Evolutionary conservation across 208 protist species (phyloP).

Genomic region (Leishmania aethiopica): DNA sequence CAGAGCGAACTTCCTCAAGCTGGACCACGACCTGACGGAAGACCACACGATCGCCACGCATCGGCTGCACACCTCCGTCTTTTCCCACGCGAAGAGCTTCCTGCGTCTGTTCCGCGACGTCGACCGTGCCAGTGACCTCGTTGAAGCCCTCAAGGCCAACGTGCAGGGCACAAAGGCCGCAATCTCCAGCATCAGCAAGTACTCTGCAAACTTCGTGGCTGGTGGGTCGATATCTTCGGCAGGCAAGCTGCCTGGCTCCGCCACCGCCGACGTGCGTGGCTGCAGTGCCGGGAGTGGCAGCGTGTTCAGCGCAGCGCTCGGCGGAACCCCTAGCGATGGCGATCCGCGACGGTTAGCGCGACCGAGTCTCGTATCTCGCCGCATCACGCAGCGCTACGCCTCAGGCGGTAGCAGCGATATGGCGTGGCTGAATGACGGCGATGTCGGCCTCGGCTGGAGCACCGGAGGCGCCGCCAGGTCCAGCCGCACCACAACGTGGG

Average conservation of each 20-base stretch:
- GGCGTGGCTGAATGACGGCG: conserved; percentile 1
- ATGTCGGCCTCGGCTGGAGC: background rate
- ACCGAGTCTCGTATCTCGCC: conserved; percentile 46
- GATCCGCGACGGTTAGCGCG: conserved; percentile 23
- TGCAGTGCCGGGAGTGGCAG: background rate
- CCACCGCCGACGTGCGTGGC: background rate
- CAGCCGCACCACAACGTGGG: conserved; percentile 18
- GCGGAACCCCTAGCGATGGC: conserved; percentile 17
- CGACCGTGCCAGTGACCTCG: conserved; percentile 62
- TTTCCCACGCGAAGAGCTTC: conserved; percentile 77
- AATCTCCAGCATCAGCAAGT: conserved; percentile 82
- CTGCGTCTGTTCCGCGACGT: conserved; percentile 85
- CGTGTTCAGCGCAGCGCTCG: conserved; percentile 30
- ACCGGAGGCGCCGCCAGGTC: conserved; percentile 3
- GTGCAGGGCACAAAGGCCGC: conserved; percentile 84
- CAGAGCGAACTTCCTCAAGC: conserved; percentile 66
- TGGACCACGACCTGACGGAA: conserved; percentile 77
- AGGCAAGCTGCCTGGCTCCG: background rate
- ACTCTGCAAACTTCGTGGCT: conserved; percentile 40
- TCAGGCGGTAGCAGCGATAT: conserved; percentile 1
- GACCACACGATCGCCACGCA: conserved; percentile 71
- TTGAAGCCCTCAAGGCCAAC: conserved; percentile 80
- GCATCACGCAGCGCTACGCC: conserved; percentile 18
- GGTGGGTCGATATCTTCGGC: background rate
- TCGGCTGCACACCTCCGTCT: conserved; percentile 72